These are phyloP conservation scores for Daldinia childiae DNA, from an alignment of 495 filamentous ascomycete genomes.

Conservation along the genomic window DNA sequence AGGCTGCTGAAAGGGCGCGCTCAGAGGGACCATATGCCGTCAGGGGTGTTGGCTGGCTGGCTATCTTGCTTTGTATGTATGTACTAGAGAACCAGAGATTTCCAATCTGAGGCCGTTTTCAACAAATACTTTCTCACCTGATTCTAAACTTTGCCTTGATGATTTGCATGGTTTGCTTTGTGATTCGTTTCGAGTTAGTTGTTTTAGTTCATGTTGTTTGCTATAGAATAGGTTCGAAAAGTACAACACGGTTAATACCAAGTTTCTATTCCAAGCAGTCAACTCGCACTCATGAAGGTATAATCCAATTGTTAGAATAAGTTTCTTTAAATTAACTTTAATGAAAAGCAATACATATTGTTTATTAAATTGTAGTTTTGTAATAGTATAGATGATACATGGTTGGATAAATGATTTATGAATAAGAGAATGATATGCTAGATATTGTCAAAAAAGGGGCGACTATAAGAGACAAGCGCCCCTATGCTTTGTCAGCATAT, in stretches of 20 bases:
- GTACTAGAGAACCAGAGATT: slow-evolving; percentile 5
- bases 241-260: too few relatives aligned
- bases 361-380: too few relatives aligned
- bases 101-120: slow-evolving; percentile 13
- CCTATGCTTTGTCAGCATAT: slow-evolving; percentile 36
- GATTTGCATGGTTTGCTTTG: neutral
- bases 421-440: too few relatives aligned
- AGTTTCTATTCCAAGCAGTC: too few relatives aligned
- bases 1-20: slow-evolving; percentile 4
- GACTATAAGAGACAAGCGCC: slow-evolving; percentile 2
- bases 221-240: too few relatives aligned
- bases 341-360: too few relatives aligned
- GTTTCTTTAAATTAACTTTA: too few relatives aligned
- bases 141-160: neutral
- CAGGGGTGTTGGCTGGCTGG: slow-evolving; percentile 6
- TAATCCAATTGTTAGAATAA: neutral
- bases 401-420: too few relatives aligned
- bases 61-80: slow-evolving; percentile 21
- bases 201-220: neutral
- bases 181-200: neutral
- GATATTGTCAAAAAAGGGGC: slow-evolving; percentile 6
- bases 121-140: neutral
- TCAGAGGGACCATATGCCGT: slow-evolving; percentile 10
- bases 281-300: neutral
- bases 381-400: too few relatives aligned